phyloP scores from a whole-genome alignment of 2,329 filamentous ascomycete genomes.

The Pseudocercospora crystallina region DNA sequence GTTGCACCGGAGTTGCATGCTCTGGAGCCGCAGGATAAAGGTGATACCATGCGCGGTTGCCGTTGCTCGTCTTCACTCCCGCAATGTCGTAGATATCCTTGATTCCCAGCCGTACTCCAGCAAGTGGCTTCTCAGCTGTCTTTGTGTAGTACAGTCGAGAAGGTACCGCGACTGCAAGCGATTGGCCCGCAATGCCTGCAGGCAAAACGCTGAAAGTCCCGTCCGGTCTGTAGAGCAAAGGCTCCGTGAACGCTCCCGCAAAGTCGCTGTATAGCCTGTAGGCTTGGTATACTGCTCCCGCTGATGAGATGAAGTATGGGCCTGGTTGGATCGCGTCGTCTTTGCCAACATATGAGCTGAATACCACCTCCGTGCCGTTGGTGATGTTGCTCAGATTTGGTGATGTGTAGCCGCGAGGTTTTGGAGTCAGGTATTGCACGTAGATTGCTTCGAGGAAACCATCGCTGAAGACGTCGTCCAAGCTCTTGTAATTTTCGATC shows the following conservation, averaged over 20 bases:
- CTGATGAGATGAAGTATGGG: slow-evolving; percentile 52
- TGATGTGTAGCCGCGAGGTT: slow-evolving; percentile 10
- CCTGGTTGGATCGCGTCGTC: slow-evolving; percentile 41
- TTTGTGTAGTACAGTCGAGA: slow-evolving; percentile 60
- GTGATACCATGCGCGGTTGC: slow-evolving; percentile 59
- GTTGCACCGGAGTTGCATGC: slow-evolving; percentile 54
- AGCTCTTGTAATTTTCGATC: slow-evolving; percentile 32
- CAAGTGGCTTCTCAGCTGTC: slow-evolving; percentile 56
- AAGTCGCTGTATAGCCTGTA: slow-evolving; percentile 53
- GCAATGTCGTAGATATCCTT: slow-evolving; percentile 64
- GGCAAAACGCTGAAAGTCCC: slow-evolving; percentile 46
- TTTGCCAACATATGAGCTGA: slow-evolving; percentile 20
- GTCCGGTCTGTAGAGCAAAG: slow-evolving; percentile 40
- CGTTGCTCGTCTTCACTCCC: slow-evolving; percentile 57
- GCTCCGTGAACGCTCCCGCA: slow-evolving; percentile 52
- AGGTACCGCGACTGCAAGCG: slow-evolving; percentile 54
- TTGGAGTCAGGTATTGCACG: slow-evolving; percentile 23
- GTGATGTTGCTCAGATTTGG: slow-evolving; percentile 7
- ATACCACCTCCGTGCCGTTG: slow-evolving; percentile 22
- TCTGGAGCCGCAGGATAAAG: slow-evolving; percentile 49
- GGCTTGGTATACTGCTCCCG: slow-evolving; percentile 49
- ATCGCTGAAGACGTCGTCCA: slow-evolving; percentile 44
- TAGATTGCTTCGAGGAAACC: slow-evolving; percentile 39
- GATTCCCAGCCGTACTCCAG: slow-evolving; percentile 60
- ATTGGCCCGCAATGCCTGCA: slow-evolving; percentile 40